These are phyloP conservation scores for Kalmusia sp. DNA, from an alignment of 2,329 filamentous ascomycete species.

Conservation along the genomic window DNA sequence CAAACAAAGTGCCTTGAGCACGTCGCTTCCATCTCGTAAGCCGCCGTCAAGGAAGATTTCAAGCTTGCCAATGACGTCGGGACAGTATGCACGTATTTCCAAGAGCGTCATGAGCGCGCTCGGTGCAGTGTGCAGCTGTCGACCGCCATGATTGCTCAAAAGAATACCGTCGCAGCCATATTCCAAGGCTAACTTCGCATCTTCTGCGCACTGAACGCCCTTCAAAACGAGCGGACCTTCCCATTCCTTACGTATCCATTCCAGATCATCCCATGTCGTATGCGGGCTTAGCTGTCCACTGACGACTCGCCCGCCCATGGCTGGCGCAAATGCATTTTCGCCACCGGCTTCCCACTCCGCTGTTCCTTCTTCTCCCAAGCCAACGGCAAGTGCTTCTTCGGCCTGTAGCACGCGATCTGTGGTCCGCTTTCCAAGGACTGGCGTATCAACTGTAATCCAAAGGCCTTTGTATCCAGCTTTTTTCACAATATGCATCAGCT, in stretches of 20 bases:
- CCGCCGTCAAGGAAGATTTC: slow-evolving; percentile 50
- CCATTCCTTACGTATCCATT: slow-evolving; percentile 52
- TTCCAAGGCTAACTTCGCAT: slow-evolving; percentile 54
- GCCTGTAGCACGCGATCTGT: slow-evolving; percentile 48
- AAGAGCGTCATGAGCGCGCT: slow-evolving; percentile 46
- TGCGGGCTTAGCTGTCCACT: slow-evolving; percentile 49
- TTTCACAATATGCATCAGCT: slow-evolving; percentile 40
- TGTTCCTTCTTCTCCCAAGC: slow-evolving; percentile 58
- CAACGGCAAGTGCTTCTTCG: slow-evolving; percentile 57
- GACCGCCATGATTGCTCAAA: slow-evolving; percentile 61
- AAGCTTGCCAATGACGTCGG: slow-evolving; percentile 43
- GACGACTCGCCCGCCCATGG: slow-evolving; percentile 58
- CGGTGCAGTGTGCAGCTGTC: slow-evolving; percentile 56
- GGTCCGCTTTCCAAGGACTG: slow-evolving; percentile 43
- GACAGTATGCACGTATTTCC: slow-evolving; percentile 47
- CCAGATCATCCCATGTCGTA: slow-evolving; percentile 58
- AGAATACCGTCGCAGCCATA: slow-evolving; percentile 56
- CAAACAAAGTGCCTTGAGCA: slow-evolving; percentile 48
- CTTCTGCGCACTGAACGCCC: slow-evolving; percentile 53
- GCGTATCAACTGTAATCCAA: slow-evolving; percentile 47
- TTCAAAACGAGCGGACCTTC: slow-evolving; percentile 53
- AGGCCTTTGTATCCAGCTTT: slow-evolving; percentile 41
- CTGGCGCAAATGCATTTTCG: slow-evolving; percentile 63
- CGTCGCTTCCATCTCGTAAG: slow-evolving; percentile 46
- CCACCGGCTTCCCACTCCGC: slow-evolving; percentile 61